These are phyloP conservation scores for Umbelopsis ramanniana DNA, from an alignment of 192 early-diverging fungal genomes.

Conservation along the genomic window DNA sequence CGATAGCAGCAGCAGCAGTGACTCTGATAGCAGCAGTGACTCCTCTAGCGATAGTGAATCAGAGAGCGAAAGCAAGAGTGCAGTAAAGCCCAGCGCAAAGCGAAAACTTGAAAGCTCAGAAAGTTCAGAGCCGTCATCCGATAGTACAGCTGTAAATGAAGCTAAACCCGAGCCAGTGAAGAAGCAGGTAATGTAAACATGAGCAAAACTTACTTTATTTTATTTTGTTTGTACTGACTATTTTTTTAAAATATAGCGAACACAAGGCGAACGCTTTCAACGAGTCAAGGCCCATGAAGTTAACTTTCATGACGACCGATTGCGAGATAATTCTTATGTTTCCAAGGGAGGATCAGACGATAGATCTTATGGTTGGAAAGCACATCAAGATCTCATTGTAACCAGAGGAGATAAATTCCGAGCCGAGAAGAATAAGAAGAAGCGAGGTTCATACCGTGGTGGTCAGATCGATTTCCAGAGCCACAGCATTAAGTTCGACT, in stretches of 20 bases:
- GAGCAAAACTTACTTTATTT: neutral
- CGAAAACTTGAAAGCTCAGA: neutral
- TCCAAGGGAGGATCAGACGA: conserved; percentile 68
- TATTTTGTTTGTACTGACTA: neutral
- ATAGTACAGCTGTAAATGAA: conserved; percentile 23
- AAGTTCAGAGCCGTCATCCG: conserved; percentile 6
- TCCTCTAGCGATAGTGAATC: conserved; percentile 29
- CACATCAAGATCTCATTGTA: conserved; percentile 89
- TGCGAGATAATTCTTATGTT: conserved; percentile 86
- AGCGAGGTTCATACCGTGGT: conserved; percentile 92
- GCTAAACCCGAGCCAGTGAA: conserved; percentile 34
- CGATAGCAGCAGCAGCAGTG: neutral
- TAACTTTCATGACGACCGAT: conserved; percentile 72
- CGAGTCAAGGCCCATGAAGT: conserved; percentile 85
- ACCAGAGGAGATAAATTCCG: conserved; percentile 92
- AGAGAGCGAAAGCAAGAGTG: conserved; percentile 28
- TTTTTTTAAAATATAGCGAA: neutral
- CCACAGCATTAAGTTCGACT: conserved; percentile 89
- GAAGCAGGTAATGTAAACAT: conserved; percentile 2
- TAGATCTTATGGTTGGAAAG: conserved; percentile 86
- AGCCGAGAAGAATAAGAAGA: conserved; percentile 97
- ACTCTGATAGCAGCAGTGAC: conserved; percentile 32
- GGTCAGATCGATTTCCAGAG: conserved; percentile 84
- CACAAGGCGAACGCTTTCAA: conserved; percentile 74
- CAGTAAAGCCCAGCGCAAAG: neutral